These are phyloP conservation scores for Globisporangium camurandrum DNA, from an alignment of 352 stramenopile genomes.

Conservation along the genomic window DNA sequence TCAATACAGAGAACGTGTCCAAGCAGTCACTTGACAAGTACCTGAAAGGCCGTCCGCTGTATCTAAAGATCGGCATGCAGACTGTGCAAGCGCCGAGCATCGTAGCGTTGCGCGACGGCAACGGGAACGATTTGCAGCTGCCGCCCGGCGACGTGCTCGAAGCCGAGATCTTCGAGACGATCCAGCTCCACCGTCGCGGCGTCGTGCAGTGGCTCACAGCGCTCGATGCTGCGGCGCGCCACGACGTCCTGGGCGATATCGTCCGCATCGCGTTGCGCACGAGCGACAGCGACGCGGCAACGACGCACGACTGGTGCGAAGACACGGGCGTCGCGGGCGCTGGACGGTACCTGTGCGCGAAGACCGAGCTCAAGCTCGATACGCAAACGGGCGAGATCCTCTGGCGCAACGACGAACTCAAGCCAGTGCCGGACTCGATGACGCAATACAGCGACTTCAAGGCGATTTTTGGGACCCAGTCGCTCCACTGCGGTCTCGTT, in stretches of 20 bases:
- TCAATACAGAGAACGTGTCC: conserved; percentile 80
- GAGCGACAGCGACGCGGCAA: conserved; percentile 39
- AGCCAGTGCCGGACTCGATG: conserved; percentile 88
- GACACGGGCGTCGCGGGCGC: conserved; percentile 35
- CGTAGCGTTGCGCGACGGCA: conserved; percentile 37
- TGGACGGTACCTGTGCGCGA: conserved; percentile 61
- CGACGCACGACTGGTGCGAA: conserved; percentile 61
- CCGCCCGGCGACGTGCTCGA: conserved; percentile 80
- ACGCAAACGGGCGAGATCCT: conserved; percentile 84
- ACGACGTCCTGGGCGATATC: conserved; percentile 51
- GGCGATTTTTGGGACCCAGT: conserved; percentile 75
- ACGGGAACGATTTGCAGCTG: conserved; percentile 57
- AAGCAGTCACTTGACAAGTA: conserved; percentile 84
- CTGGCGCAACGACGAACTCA: conserved; percentile 88
- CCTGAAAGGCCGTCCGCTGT: conserved; percentile 73
- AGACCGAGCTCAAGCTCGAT: conserved; percentile 82
- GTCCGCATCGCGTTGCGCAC: conserved; percentile 71
- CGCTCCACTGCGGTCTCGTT: conserved; percentile 84
- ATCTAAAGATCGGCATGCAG: conserved; percentile 84
- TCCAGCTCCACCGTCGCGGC: conserved; percentile 72
- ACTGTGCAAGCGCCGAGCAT: conserved; percentile 85
- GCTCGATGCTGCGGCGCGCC: conserved; percentile 19
- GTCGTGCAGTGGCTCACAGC: conserved; percentile 64
- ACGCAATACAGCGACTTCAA: conserved; percentile 85
- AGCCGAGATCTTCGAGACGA: conserved; percentile 77